These are phyloP conservation scores for Turnera subulata DNA, from an alignment of 345 rosid species.

Conservation along the genomic window DNA sequence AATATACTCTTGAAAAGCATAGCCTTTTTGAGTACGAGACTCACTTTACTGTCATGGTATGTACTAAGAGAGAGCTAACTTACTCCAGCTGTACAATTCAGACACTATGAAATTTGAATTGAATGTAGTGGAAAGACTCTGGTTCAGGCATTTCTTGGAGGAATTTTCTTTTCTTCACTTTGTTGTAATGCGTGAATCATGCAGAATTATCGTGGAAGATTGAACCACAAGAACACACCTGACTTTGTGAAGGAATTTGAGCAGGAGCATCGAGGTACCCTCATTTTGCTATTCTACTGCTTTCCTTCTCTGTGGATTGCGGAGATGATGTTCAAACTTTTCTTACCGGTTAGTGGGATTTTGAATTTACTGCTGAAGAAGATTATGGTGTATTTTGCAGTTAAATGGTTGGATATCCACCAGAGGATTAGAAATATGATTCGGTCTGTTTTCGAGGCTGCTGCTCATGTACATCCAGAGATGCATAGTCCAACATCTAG, in stretches of 20 bases:
- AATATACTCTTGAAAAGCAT: constrained; percentile 66
- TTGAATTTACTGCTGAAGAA: not conserved
- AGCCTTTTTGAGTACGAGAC: constrained; percentile 91
- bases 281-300: not conserved
- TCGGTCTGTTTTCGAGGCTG: constrained; percentile 74
- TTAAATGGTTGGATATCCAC: constrained; percentile 80
- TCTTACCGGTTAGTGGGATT: no score
- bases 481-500: constrained; percentile 77
- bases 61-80: constrained; percentile 11
- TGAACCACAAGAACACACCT: constrained; percentile 73
- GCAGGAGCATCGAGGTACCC: constrained; percentile 68
- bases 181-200: constrained; percentile 11
- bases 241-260: constrained; percentile 87
- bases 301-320: not conserved
- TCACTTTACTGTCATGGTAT: constrained; percentile 97
- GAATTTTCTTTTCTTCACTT: constrained; percentile 3
- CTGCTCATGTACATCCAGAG: constrained; percentile 76
- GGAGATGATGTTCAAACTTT: no score
- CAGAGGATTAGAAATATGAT: constrained; percentile 54
- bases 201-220: constrained; percentile 78
- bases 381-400: constrained; percentile 32
- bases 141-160: not conserved
- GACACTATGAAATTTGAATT: not conserved
- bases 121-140: not conserved
- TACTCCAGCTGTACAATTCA: not conserved